These are phyloP conservation scores for Teratosphaeriaceae sp. DNA, from an alignment of 2,329 filamentous ascomycete species.

Conservation along the genomic window DNA sequence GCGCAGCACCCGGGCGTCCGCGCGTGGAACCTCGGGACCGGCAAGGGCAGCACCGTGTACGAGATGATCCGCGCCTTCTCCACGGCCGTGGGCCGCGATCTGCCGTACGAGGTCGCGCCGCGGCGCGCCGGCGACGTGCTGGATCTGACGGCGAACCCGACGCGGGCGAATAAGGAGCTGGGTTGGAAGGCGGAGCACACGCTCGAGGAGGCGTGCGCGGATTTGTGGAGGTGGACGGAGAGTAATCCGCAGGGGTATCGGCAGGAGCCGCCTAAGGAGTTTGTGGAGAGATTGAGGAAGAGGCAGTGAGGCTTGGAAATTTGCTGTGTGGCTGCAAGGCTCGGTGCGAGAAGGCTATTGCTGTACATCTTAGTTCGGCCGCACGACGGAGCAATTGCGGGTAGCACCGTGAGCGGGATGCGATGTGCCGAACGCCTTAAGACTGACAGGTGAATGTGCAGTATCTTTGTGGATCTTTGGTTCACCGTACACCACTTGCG, in stretches of 20 bases:
- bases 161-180: slow-evolving; percentile 79
- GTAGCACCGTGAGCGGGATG: no score
- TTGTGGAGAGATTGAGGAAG: slow-evolving; percentile 52
- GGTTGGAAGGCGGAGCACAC: slow-evolving; percentile 86
- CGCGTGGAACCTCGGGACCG: slow-evolving; percentile 95
- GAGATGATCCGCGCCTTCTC: slow-evolving; percentile 97
- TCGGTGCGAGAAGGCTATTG: no score
- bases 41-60: slow-evolving; percentile 89
- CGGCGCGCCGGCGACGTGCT: slow-evolving; percentile 86
- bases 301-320: neutral
- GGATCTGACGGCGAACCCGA: slow-evolving; percentile 87
- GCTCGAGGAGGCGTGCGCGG: slow-evolving; percentile 86
- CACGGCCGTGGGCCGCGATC: slow-evolving; percentile 72
- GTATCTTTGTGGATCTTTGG: no score
- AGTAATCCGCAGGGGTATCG: slow-evolving; percentile 96
- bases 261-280: slow-evolving; percentile 78
- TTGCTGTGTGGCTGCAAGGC: no score
- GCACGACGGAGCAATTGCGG: no score
- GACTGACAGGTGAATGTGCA: no score
- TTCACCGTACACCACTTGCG: no score
- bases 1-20: slow-evolving; percentile 79
- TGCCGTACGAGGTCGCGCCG: slow-evolving; percentile 78
- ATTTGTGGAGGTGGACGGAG: slow-evolving; percentile 94
- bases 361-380: no score
- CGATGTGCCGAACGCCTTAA: no score